Evolutionary conservation across 352 stramenopile species (phyloP), one percentile per base, ranked within the genome.

Genomic region (Phytophthora podocarpi): DNA sequence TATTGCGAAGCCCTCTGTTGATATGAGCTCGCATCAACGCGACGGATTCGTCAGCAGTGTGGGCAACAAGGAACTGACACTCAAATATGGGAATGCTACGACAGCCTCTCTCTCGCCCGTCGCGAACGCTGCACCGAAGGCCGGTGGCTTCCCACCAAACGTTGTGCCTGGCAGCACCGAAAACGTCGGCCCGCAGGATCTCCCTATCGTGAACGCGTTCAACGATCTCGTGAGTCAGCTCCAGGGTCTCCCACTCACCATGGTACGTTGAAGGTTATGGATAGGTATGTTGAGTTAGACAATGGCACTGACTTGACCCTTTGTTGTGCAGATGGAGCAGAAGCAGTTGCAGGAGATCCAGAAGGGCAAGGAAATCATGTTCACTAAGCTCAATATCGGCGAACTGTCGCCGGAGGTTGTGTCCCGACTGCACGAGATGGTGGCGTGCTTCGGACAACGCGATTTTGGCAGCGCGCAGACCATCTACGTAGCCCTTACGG

Each of bases 401-500:
- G 80, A 89, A 11, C 57, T 96, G 47, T 87, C 82, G 28, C 77
- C 87, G 12, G 72, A 78, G 18, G 78, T 94, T 39, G 80, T 96
- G 15, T 82, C 63, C 1, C 74, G 74, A 55, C 74, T 96, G 67
- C 87, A 93, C 58, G 77, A 94, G 53, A 92, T 96, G 80, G 79
- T 91, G 36, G 62, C 46, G 21, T 90, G 76, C 63, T 94, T 96
- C 51, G 81, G 65, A 26, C 80, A 88, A 46, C 80, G 81, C 34
- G 85, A 96, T 73, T 94, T 93, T 70, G 80, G 63, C 35, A 81
- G 70, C 16, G 87, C 87, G 47, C 83, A 93, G 53, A 60, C 78
- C 32, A 90, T 98, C 45, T 89, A 98, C 63, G 96, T 96, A 50
- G 79, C 72, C 31, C 75, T 98, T 21, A 97, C 97, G 23, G 95